A percentile compares a stretch with the other conserved stretches of the same genome.
Conservation (phyloP, 345 rosid species). For the Eucalyptus guilfoylei region DNA sequence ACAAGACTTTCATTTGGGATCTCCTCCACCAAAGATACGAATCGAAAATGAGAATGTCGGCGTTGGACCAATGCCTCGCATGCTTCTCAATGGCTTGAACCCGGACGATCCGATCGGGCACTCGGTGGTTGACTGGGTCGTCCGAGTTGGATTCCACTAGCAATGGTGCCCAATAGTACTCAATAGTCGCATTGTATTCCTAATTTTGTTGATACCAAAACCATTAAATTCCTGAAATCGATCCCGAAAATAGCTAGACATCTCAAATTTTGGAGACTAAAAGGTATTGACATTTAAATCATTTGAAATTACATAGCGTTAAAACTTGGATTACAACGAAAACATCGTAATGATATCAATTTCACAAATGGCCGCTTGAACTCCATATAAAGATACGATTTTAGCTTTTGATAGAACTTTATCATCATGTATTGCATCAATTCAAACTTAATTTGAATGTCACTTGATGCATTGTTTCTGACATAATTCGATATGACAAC, state of each 20-base stretch:
- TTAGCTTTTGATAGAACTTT: not conserved
- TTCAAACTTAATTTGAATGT: not conserved
- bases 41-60: slow-evolving; percentile 67
- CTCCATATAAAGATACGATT: not conserved
- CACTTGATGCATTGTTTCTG: not conserved
- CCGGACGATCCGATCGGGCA: slow-evolving; percentile 60
- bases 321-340: not conserved
- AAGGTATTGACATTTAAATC: not conserved
- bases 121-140: slow-evolving; percentile 60
- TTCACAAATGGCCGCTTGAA: not conserved
- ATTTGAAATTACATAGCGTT: not conserved
- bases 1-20: slow-evolving; percentile 60
- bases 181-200: slow-evolving; percentile 82
- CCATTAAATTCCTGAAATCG: not conserved
- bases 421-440: not conserved
- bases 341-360: not conserved
- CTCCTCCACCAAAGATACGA: slow-evolving; percentile 94
- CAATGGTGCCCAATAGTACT: slow-evolving; percentile 90
- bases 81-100: slow-evolving; percentile 78
- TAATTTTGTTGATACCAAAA: slow-evolving; percentile 3
- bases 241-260: not conserved
- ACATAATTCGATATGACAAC: not conserved
- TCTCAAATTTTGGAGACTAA: not conserved
- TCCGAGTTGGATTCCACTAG: slow-evolving; percentile 93
- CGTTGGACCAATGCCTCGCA: slow-evolving; percentile 68